Conservation (phyloP, 1,284 basidiomycete genomes). For the Neotropicomus parvogracilis region DNA sequence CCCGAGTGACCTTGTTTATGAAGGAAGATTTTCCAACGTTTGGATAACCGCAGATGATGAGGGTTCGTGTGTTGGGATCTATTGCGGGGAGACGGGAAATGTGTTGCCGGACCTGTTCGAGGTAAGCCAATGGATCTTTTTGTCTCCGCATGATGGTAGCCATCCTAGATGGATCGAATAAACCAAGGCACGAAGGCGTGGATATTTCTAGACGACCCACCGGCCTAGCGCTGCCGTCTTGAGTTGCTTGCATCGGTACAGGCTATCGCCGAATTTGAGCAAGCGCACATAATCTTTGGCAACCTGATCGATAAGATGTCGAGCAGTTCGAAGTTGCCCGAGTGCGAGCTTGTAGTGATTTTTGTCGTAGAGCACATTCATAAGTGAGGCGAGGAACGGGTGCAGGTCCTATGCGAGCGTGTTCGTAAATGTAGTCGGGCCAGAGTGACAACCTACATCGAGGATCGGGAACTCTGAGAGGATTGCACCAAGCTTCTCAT, state of each 20-base stretch:
- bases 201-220: constrained; percentile 40
- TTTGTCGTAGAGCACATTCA: constrained; percentile 98
- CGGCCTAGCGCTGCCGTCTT: constrained; percentile 93
- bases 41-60: constrained; percentile 94
- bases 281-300: constrained; percentile 94
- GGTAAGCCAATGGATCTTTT: constrained; percentile 93
- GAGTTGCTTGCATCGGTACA: constrained; percentile 96
- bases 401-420: constrained; percentile 72
- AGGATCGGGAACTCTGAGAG: constrained; percentile 95
- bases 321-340: constrained; percentile 89
- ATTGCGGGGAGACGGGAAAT: constrained; percentile 95
- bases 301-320: constrained; percentile 92
- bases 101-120: constrained; percentile 96
- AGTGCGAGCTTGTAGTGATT: constrained; percentile 98
- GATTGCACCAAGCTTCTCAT: constrained; percentile 94
- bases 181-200: constrained; percentile 1
- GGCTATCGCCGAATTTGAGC: constrained; percentile 92
- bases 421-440: constrained; percentile 1
- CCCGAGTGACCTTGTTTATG: constrained; percentile 96
- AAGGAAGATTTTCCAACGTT: constrained; percentile 98
- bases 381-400: constrained; percentile 88
- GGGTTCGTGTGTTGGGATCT: constrained; percentile 93
- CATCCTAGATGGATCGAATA: constrained; percentile 57
- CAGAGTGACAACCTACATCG: constrained; percentile 58
- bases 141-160: constrained; percentile 95